Percentiles rank a stretch among this genome's conserved stretches.
These are phyloP conservation scores for Pyricularia sp. DNA, from an alignment of 2,329 filamentous ascomycete species.

Conservation along the genomic window DNA sequence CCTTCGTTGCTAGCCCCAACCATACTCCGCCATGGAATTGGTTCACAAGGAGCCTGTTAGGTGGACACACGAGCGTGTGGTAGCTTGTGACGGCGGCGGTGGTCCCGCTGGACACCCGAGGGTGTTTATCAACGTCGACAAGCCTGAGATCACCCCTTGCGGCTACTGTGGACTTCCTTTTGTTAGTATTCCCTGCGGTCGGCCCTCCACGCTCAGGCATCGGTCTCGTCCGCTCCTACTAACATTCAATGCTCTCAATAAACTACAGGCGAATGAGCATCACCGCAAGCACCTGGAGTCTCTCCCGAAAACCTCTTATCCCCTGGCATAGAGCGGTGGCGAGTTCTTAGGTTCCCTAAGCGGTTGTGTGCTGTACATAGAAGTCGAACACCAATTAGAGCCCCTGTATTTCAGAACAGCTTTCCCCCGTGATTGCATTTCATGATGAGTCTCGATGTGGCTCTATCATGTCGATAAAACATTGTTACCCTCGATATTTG, in stretches of 20 bases:
- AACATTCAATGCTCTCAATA: neutral
- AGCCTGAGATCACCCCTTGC: conserved; percentile 79
- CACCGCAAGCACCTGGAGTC: conserved; percentile 76
- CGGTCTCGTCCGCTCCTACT: neutral
- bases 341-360: neutral
- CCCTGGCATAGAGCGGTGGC: conserved; percentile 34
- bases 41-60: conserved; percentile 91
- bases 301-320: conserved; percentile 67
- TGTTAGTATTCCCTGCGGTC: conserved; percentile 41
- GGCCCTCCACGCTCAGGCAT: too few species aligned
- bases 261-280: conserved; percentile 69
- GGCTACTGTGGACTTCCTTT: conserved; percentile 89
- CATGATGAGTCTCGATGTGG: neutral
- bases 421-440: neutral
- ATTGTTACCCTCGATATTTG: neutral
- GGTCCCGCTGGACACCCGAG: conserved; percentile 80
- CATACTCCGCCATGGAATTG: conserved; percentile 81
- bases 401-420: neutral
- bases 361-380: conserved; percentile 4
- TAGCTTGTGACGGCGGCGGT: conserved; percentile 84
- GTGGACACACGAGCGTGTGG: conserved; percentile 74
- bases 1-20: conserved; percentile 54
- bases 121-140: conserved; percentile 97
- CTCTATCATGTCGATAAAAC: neutral
- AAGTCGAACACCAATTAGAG: neutral